Evolutionary conservation across 352 stramenopile genomes (phyloP).

Genomic region (Globisporangium parvum): DNA sequence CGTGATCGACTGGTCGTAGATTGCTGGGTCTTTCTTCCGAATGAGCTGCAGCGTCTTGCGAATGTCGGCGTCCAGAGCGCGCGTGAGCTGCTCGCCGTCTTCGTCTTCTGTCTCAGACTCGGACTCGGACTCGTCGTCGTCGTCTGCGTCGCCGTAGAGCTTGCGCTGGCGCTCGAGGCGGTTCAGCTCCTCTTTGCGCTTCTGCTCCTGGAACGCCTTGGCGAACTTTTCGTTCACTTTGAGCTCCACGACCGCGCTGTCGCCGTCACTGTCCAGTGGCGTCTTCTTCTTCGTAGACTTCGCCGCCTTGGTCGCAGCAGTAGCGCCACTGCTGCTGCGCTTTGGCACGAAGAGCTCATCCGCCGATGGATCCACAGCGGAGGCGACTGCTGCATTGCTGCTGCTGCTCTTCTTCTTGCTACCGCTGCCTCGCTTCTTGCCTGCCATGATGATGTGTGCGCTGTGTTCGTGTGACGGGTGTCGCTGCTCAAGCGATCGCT

Average conservation of each 20-base stretch:
- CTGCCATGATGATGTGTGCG: slow-evolving; percentile 1
- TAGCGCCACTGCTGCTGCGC: slow-evolving; percentile 7
- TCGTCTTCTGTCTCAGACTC: slow-evolving; percentile 83
- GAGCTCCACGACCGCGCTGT: slow-evolving; percentile 32
- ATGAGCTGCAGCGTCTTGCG: slow-evolving; percentile 86
- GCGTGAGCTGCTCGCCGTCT: slow-evolving; percentile 74
- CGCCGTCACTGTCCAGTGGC: neutral
- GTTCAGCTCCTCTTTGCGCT: slow-evolving; percentile 79
- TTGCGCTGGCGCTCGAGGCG: slow-evolving; percentile 39
- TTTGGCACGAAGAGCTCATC: slow-evolving; percentile 38
- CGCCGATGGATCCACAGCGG: neutral
- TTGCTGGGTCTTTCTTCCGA: slow-evolving; percentile 85
- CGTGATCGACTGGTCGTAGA: slow-evolving; percentile 87
- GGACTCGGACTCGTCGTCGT: slow-evolving; percentile 52
- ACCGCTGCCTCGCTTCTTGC: slow-evolving; percentile 7
- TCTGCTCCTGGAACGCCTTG: slow-evolving; percentile 60
- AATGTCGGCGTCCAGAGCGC: slow-evolving; percentile 70
- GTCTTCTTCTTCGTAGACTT: neutral
- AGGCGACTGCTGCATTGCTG: neutral
- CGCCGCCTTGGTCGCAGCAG: slow-evolving; percentile 3
- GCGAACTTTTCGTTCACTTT: slow-evolving; percentile 79
- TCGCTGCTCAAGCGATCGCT: no score
- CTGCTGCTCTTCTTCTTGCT: slow-evolving; percentile 10
- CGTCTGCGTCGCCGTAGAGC: slow-evolving; percentile 17
- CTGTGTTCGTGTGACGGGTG: no score